Conservation (phyloP, 306 rosid species). For the Cicer judaicum region DNA sequence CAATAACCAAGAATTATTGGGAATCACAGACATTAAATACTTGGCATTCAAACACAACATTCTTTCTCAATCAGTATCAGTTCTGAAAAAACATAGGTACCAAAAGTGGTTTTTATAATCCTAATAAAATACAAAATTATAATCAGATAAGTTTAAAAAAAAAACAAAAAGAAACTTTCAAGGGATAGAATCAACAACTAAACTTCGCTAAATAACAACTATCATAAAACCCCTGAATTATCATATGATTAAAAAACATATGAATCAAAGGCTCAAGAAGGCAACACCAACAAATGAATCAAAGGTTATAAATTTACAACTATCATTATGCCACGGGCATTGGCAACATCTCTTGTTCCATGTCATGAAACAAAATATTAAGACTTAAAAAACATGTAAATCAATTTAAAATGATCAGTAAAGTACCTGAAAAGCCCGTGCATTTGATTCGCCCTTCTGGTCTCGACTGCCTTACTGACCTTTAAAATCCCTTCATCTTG, state of each 20-base stretch:
- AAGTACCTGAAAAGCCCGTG: conserved; percentile 93
- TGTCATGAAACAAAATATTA: not conserved
- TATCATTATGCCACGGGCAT: conserved; percentile 12
- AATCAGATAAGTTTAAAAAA: not conserved
- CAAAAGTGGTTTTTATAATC: not conserved
- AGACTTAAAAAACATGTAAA: conserved; percentile 9
- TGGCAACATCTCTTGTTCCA: conserved; percentile 6
- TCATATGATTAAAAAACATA: conserved; percentile 8
- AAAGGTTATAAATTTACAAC: conserved; percentile 15
- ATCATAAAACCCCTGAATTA: conserved; percentile 16
- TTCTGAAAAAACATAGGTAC: conserved; percentile 1
- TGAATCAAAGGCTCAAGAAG: conserved; percentile 21
- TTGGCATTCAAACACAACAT: conserved; percentile 3
- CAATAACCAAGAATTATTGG: not conserved
- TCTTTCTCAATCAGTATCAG: not conserved
- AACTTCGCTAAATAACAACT: conserved; percentile 11
- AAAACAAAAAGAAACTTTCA: not conserved
- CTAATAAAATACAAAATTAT: conserved; percentile 1
- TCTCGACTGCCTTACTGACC: conserved; percentile 75
- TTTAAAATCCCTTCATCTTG: conserved; percentile 65
- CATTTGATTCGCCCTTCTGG: conserved; percentile 92
- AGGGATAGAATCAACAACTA: not conserved
- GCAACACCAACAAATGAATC: conserved; percentile 14
- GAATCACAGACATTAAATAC: not conserved
- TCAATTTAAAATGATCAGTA: conserved; percentile 9